Evolutionary conservation across 805 yeast genomes (phyloP).

Genomic region (Teunomyces kruisii): DNA sequence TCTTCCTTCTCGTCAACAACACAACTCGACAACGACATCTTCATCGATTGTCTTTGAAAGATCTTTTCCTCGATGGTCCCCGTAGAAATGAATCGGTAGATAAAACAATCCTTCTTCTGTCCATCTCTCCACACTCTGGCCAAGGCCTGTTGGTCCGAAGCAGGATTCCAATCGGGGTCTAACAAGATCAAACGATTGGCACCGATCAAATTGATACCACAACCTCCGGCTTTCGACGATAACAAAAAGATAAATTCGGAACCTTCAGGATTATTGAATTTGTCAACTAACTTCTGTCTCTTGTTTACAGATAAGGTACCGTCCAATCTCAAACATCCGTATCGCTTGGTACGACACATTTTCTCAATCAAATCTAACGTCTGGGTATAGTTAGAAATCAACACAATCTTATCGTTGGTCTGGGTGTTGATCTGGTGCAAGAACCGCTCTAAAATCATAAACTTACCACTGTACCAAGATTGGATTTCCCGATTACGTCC

Average conservation of each 20-base stretch:
- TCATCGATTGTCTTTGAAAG: conserved; percentile 93
- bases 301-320: conserved; percentile 92
- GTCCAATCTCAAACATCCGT: conserved; percentile 81
- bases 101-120: conserved; percentile 94
- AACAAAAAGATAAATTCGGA: conserved; percentile 84
- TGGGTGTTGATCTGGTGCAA: conserved; percentile 71
- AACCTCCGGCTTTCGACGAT: conserved; percentile 97
- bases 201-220: conserved; percentile 96
- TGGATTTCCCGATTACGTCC: conserved; percentile 60
- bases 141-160: conserved; percentile 95
- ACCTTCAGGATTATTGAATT: conserved; percentile 86
- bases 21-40: conserved; percentile 87
- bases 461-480: conserved; percentile 84
- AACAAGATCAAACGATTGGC: conserved; percentile 86
- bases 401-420: conserved; percentile 91
- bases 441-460: conserved; percentile 80
- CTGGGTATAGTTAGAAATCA: conserved; percentile 92
- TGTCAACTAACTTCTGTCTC: conserved; percentile 88
- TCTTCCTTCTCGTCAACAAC: conserved; percentile 97
- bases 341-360: conserved; percentile 72
- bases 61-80: conserved; percentile 97
- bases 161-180: conserved; percentile 98
- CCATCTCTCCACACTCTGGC: conserved; percentile 99
- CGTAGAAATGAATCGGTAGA: conserved; percentile 88
- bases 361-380: conserved; percentile 88